Conservation (phyloP, 805 yeast species). For the Lachancea sp. region DNA sequence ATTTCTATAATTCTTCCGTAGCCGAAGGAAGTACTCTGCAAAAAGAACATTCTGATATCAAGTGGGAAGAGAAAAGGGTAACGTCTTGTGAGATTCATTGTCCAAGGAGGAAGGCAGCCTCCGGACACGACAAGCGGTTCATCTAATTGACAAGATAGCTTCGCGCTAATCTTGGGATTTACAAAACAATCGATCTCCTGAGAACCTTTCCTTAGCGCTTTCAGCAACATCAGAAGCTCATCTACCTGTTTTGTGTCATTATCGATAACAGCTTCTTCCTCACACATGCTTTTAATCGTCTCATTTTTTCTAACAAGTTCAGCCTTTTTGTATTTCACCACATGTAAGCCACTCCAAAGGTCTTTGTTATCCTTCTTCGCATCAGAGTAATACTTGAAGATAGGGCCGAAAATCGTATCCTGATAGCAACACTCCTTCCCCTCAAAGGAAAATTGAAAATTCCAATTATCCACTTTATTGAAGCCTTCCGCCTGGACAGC, state of each 20-base stretch:
- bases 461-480: conserved; percentile 24
- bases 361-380: conserved; percentile 37
- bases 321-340: conserved; percentile 41
- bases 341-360: conserved; percentile 56
- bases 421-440: conserved; percentile 55
- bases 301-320: conserved; percentile 27
- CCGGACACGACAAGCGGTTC: conserved; percentile 85
- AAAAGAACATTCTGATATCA: conserved; percentile 66
- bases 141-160: conserved; percentile 78
- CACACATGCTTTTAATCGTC: conserved; percentile 30
- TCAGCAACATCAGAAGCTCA: conserved; percentile 43
- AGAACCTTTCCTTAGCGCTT: conserved; percentile 40
- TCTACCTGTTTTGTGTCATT: conserved; percentile 16
- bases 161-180: conserved; percentile 79
- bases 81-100: conserved; percentile 59
- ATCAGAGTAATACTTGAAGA: conserved; percentile 42
- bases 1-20: conserved; percentile 72
- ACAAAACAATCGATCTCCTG: conserved; percentile 41
- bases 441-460: conserved; percentile 51
- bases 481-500: conserved; percentile 8
- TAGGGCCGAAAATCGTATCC: conserved; percentile 72
- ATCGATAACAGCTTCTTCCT: conserved; percentile 7
- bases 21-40: conserved; percentile 88
- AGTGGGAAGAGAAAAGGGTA: conserved; percentile 82
- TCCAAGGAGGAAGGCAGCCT: conserved; percentile 83